Conservation (phyloP, 2,329 filamentous ascomycete genomes). For the Botryotinia convoluta region DNA sequence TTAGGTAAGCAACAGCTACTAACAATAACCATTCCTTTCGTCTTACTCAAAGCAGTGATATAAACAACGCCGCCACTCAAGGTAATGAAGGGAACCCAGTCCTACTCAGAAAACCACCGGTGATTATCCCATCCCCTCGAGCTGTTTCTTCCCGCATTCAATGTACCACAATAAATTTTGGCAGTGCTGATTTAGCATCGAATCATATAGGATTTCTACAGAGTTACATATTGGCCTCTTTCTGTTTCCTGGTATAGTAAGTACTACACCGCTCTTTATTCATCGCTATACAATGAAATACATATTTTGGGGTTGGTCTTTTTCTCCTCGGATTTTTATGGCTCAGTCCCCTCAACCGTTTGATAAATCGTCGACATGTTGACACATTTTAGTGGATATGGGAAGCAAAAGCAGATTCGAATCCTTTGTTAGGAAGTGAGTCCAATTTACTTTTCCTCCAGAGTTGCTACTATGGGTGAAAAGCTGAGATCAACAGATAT, state of each 20-base stretch:
- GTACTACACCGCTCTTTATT: background rate
- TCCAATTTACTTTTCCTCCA: background rate
- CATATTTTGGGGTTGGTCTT: background rate
- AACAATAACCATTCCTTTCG: background rate
- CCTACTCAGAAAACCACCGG: background rate
- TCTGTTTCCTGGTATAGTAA: background rate
- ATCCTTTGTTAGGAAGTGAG: background rate
- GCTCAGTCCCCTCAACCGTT: background rate
- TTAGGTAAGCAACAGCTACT: background rate
- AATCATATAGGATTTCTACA: background rate
- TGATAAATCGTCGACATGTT: background rate
- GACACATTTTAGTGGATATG: background rate
- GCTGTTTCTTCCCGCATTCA: background rate
- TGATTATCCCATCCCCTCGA: background rate
- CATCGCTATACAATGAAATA: background rate
- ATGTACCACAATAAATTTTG: background rate
- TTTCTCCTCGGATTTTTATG: background rate
- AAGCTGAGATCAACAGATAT: background rate
- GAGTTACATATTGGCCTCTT: background rate
- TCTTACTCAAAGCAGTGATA: background rate
- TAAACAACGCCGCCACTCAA: background rate
- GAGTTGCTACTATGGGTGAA: background rate
- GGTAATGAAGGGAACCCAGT: background rate
- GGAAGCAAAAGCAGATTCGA: constrained; percentile 1
- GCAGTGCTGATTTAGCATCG: background rate